Evolutionary conservation across 2,329 filamentous ascomycete genomes (phyloP).

Genomic region (Fusarium burgessii): DNA sequence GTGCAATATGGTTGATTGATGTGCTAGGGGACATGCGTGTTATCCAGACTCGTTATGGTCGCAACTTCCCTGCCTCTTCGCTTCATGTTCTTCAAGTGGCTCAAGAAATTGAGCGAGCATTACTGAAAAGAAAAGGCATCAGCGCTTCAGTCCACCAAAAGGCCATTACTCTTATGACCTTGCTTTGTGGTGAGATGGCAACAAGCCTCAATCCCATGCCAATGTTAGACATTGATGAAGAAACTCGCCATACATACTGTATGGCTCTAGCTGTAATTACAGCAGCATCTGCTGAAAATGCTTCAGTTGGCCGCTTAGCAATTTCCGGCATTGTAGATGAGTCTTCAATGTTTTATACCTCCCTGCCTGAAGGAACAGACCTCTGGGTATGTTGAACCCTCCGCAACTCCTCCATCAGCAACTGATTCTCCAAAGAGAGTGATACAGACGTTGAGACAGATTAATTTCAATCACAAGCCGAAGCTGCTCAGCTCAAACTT

Average conservation of each 20-base stretch:
- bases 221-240: slow-evolving; percentile 44
- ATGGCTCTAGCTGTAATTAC: slow-evolving; percentile 55
- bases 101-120: slow-evolving; percentile 50
- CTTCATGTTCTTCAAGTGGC: slow-evolving; percentile 53
- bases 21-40: slow-evolving; percentile 58
- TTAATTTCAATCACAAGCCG: slow-evolving; percentile 35
- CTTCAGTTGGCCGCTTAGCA: slow-evolving; percentile 55
- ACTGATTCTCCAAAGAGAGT: slow-evolving; percentile 48
- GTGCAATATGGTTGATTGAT: slow-evolving; percentile 64
- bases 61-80: slow-evolving; percentile 48
- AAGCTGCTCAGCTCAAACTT: slow-evolving; percentile 41
- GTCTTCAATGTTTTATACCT: slow-evolving; percentile 52
- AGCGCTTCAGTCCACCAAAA: slow-evolving; percentile 50
- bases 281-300: slow-evolving; percentile 50
- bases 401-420: not conserved
- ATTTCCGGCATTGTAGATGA: slow-evolving; percentile 59
- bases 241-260: slow-evolving; percentile 53
- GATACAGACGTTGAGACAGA: slow-evolving; percentile 47
- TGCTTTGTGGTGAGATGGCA: slow-evolving; percentile 58
- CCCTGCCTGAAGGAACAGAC: slow-evolving; percentile 53
- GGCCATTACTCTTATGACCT: slow-evolving; percentile 53
- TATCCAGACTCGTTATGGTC: slow-evolving; percentile 55
- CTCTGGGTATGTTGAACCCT: slow-evolving; percentile 54
- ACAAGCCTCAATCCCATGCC: slow-evolving; percentile 49
- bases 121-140: slow-evolving; percentile 29